Percentiles rank a stretch among this genome's conserved stretches.
phyloP scores from a whole-genome alignment of 164 flowering plant species.

The grape (Vitis vinifera) region ASM3070453v1 NC_081819.1:18120501-18121000 shows the following conservation, averaged over 20 bases:
- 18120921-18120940: slow-evolving; percentile 51
- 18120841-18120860: slow-evolving; percentile 32
- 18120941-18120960: slow-evolving; percentile 46
- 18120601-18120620: no score
- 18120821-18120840: slow-evolving; percentile 24
- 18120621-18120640: no score
- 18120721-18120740: neutral
- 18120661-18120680: neutral
- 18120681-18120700: neutral
- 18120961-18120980: slow-evolving; percentile 37
- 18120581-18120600: no score
- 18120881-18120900: slow-evolving; percentile 60
- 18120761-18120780: slow-evolving; percentile 70
- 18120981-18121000: neutral
- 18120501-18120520: no score
- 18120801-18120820: slow-evolving; percentile 33
- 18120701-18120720: neutral
- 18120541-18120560: no score
- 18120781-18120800: slow-evolving; percentile 58
- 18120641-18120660: no score
- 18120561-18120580: no score
- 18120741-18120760: slow-evolving; percentile 28
- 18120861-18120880: slow-evolving; percentile 49
- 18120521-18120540: no score
- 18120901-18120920: slow-evolving; percentile 45